Percentiles rank a stretch among this genome's conserved stretches.
Evolutionary conservation across 257 asterid genomes (phyloP).

Genomic region (Asclepias syriaca): DNA sequence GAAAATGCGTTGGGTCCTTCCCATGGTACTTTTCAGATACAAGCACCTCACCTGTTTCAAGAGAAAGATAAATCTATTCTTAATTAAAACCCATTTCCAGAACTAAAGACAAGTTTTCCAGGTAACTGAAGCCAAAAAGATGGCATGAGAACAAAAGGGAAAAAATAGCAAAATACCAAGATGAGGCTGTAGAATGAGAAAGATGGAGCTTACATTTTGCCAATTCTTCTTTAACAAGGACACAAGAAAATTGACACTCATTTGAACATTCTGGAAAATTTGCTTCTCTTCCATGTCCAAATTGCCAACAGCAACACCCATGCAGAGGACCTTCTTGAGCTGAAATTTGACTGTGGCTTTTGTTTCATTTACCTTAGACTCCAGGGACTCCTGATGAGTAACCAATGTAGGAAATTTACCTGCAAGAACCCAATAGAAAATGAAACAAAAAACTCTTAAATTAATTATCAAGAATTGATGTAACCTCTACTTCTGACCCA

Average conservation of each 20-base stretch:
- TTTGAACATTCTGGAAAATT: conserved; percentile 34
- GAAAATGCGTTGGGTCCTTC: conserved; percentile 24
- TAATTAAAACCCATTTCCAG: neutral
- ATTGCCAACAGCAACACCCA: conserved; percentile 40
- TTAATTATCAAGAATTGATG: neutral
- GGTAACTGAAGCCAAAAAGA: no score
- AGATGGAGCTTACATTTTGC: conserved; percentile 26
- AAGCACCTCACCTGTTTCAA: conserved; percentile 30
- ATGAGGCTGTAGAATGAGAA: neutral
- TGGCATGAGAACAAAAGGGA: neutral
- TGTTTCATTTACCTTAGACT: conserved; percentile 31
- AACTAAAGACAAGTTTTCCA: neutral
- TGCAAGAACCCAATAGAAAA: conserved; percentile 2
- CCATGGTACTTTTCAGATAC: conserved; percentile 35
- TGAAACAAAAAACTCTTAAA: neutral
- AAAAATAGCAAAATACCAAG: neutral
- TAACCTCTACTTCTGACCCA: neutral
- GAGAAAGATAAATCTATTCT: neutral
- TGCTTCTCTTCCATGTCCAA: conserved; percentile 38
- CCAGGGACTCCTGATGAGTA: conserved; percentile 31
- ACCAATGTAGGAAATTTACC: conserved; percentile 37
- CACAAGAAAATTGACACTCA: conserved; percentile 34
- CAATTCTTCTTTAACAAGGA: conserved; percentile 28
- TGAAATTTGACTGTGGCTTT: conserved; percentile 35
- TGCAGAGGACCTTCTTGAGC: conserved; percentile 34